phyloP scores from a whole-genome alignment of 768 basidiomycete genomes.

The Tylopilus felleus region DNA sequence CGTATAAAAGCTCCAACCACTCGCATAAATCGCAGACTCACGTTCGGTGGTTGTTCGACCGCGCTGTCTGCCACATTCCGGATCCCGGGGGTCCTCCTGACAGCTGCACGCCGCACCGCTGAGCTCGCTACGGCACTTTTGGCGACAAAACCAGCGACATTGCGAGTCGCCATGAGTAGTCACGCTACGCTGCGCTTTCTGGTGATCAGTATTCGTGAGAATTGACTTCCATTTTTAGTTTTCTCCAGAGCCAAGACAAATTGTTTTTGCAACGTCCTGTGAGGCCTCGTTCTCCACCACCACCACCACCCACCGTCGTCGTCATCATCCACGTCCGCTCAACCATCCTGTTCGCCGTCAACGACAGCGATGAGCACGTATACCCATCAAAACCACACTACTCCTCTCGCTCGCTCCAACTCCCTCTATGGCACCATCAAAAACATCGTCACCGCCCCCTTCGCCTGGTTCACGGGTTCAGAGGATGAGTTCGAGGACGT shows the following conservation, averaged over 20 bases:
- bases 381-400: conserved; percentile 29
- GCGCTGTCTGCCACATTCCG: conserved; percentile 11
- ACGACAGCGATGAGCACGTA: conserved; percentile 28
- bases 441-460: conserved; percentile 62
- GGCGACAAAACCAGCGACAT: conserved; percentile 3
- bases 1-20: conserved; percentile 5
- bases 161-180: conserved; percentile 17
- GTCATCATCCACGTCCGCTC: conserved; percentile 13
- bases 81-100: not conserved
- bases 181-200: not conserved
- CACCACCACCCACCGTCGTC: conserved; percentile 16
- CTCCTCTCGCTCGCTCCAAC: conserved; percentile 47
- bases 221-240: conserved; percentile 6
- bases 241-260: conserved; percentile 13
- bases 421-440: conserved; percentile 63
- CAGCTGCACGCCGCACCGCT: conserved; percentile 3
- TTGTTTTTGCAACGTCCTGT: conserved; percentile 17
- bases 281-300: conserved; percentile 19
- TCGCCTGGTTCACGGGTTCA: conserved; percentile 50
- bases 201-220: conserved; percentile 7
- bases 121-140: not conserved
- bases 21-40: conserved; percentile 15
- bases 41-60: conserved; percentile 10
- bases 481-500: conserved; percentile 49
- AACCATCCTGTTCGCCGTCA: conserved; percentile 15